Evolutionary conservation across 495 filamentous ascomycete genomes (phyloP).

Genomic region (Thermothielavioides terrestris): DNA sequence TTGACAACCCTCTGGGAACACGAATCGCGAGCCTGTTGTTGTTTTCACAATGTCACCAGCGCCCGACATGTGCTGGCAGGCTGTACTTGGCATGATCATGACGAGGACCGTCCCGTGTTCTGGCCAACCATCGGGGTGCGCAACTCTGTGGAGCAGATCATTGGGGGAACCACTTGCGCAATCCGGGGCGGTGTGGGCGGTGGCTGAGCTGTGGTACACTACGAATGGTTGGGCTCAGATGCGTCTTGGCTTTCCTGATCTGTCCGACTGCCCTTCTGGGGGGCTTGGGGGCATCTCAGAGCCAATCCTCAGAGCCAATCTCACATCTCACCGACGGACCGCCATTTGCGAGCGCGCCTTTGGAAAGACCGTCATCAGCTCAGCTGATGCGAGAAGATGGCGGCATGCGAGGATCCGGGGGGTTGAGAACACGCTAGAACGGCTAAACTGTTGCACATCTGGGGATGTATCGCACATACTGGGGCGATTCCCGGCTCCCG

Average conservation of each 20-base stretch:
- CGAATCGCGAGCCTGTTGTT: too few relatives aligned
- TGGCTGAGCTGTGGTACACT: conserved; percentile 22
- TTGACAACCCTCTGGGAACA: too few relatives aligned
- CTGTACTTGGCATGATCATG: too few relatives aligned
- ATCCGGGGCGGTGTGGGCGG: conserved; percentile 26
- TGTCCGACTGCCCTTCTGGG: conserved; percentile 1
- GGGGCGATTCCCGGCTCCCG: neutral
- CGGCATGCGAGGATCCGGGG: conserved; percentile 8
- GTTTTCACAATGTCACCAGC: neutral
- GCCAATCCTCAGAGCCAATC: neutral
- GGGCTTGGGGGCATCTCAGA: neutral
- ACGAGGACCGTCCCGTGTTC: neutral
- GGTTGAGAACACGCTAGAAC: neutral
- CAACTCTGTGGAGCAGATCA: neutral
- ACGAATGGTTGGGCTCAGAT: conserved; percentile 18
- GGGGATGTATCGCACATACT: neutral
- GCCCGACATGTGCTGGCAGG: neutral
- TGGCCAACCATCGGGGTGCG: too few relatives aligned
- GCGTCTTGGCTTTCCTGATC: conserved; percentile 7
- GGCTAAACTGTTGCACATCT: conserved; percentile 2
- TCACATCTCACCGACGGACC: neutral
- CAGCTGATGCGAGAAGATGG: neutral
- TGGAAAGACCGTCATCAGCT: neutral
- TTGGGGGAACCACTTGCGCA: neutral
- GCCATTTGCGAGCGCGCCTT: neutral